Percentiles rank a stretch among this genome's conserved stretches.
These are phyloP conservation scores for Rhizopogon sp. DNA, from an alignment of 768 basidiomycete genomes.

Conservation along the genomic window DNA sequence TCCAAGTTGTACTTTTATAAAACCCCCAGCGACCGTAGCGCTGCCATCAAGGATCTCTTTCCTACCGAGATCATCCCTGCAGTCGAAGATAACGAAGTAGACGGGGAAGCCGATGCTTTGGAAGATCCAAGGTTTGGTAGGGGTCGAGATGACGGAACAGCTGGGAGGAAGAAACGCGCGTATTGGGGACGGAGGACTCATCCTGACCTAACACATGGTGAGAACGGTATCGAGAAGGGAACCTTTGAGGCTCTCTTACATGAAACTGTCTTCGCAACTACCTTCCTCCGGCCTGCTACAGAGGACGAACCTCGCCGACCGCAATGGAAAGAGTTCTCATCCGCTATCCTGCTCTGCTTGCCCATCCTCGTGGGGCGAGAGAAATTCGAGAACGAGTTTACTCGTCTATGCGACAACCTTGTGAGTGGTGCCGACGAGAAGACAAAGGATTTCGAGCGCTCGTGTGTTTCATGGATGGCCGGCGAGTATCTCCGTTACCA, in stretches of 20 bases:
- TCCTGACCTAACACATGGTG: constrained; percentile 52
- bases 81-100: constrained; percentile 42
- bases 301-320: constrained; percentile 12
- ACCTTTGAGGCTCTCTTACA: constrained; percentile 77
- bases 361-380: constrained; percentile 50
- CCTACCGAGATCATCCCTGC: constrained; percentile 57
- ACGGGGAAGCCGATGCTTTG: constrained; percentile 19
- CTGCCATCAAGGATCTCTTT: constrained; percentile 70
- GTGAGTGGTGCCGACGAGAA: constrained; percentile 49
- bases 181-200: constrained; percentile 79
- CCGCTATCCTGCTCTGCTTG: constrained; percentile 53
- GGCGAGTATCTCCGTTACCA: constrained; percentile 60
- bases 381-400: constrained; percentile 67
- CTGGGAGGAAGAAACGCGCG: constrained; percentile 52
- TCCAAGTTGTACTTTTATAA: constrained; percentile 87
- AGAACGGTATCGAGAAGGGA: constrained; percentile 51
- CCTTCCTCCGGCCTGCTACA: constrained; percentile 34
- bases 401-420: constrained; percentile 61
- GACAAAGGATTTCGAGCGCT: constrained; percentile 30
- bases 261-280: constrained; percentile 76
- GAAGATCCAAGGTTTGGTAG: constrained; percentile 28
- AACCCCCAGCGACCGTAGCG: constrained; percentile 62
- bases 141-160: constrained; percentile 26
- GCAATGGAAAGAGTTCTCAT: constrained; percentile 61
- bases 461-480: constrained; percentile 59